Conservation (phyloP, 805 yeast genomes). For the Pichia cephalocereana region DNA sequence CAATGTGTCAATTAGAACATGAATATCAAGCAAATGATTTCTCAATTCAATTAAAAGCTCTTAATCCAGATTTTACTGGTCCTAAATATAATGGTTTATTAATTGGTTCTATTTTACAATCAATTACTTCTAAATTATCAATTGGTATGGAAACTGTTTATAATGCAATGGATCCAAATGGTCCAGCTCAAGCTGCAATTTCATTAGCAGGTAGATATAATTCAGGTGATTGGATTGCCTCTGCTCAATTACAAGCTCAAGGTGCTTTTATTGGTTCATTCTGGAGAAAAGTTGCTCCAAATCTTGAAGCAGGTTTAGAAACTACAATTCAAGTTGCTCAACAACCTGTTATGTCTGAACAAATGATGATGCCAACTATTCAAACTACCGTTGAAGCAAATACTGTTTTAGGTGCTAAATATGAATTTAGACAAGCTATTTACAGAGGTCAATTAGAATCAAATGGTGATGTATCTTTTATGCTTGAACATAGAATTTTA, state of each 20-base stretch:
- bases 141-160: constrained; percentile 91
- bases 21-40: constrained; percentile 88
- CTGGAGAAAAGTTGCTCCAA: constrained; percentile 89
- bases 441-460: constrained; percentile 94
- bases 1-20: constrained; percentile 94
- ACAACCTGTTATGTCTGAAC: constrained; percentile 65
- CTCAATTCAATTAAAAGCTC: constrained; percentile 79
- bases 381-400: constrained; percentile 84
- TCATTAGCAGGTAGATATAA: constrained; percentile 87
- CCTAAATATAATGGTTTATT: constrained; percentile 85
- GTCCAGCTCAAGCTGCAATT: constrained; percentile 86
- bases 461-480: constrained; percentile 80
- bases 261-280: constrained; percentile 84
- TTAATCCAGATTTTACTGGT: constrained; percentile 76
- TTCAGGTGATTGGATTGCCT: constrained; percentile 82
- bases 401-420: constrained; percentile 93
- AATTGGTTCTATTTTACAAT: constrained; percentile 84
- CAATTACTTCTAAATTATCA: constrained; percentile 73
- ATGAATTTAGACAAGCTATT: constrained; percentile 92
- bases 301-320: constrained; percentile 92
- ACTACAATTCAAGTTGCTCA: constrained; percentile 71
- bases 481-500: constrained; percentile 86
- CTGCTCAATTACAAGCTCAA: constrained; percentile 89
- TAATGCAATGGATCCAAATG: constrained; percentile 56
- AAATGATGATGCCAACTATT: constrained; percentile 63